phyloP scores from a whole-genome alignment of 208 protist species.

The Spongospora subterranea region DNA sequence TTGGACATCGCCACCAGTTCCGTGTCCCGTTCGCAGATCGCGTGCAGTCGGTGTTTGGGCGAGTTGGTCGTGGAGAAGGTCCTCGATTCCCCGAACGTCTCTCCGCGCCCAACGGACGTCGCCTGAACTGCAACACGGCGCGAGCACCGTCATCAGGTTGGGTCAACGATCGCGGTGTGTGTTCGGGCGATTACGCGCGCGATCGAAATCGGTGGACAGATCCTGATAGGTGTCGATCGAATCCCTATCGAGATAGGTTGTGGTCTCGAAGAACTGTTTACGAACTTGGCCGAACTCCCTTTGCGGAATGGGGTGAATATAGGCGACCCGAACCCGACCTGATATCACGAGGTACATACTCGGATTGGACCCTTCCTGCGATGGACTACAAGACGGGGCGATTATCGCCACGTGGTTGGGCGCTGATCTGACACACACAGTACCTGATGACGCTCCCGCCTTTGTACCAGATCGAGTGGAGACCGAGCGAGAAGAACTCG shows the following conservation, averaged over 20 bases:
- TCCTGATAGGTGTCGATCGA: not conserved
- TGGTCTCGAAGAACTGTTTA: constrained; percentile 22
- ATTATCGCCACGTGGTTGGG: not conserved
- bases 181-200: not conserved
- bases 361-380: not conserved
- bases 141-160: too few species aligned
- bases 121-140: too few species aligned
- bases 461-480: constrained; percentile 42
- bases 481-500: constrained; percentile 6
- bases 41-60: not conserved
- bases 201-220: not conserved
- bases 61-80: not conserved
- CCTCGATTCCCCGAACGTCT: constrained; percentile 34
- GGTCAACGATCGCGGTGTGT: too few species aligned
- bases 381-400: not conserved
- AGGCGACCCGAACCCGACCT: constrained; percentile 7
- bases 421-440: not conserved
- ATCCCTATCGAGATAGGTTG: not conserved
- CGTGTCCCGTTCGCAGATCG: constrained; percentile 2
- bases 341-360: constrained; percentile 36
- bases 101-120: not conserved
- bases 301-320: not conserved
- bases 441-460: not conserved
- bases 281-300: not conserved
- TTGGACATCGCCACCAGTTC: constrained; percentile 19